Percentiles rank a stretch among this genome's conserved stretches.
Conservation (phyloP, 306 rosid species). For the Cercis canadensis region DNA sequence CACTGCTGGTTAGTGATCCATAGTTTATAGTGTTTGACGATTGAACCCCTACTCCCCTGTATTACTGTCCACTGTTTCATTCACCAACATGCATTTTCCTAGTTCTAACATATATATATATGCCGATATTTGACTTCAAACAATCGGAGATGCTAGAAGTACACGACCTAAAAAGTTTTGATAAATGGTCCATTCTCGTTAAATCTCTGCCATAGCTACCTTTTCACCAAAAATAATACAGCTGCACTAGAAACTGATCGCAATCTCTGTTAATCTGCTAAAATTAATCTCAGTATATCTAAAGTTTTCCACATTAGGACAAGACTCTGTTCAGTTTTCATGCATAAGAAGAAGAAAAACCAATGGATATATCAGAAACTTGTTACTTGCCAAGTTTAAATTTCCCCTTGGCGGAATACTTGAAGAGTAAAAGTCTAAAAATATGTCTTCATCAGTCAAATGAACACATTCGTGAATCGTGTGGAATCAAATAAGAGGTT, state of each 20-base stretch:
- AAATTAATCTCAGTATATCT: no score
- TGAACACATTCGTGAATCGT: neutral
- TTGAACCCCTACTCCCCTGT: neutral
- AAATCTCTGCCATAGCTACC: neutral
- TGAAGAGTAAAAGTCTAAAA: no score
- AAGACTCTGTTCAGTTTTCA: no score
- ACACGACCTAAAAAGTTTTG: no score
- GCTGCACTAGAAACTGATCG: neutral
- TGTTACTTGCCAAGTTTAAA: no score
- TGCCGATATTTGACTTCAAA: slow-evolving; percentile 13
- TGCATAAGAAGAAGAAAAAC: no score
- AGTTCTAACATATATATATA: no score
- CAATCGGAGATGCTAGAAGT: slow-evolving; percentile 17
- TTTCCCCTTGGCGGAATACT: no score
- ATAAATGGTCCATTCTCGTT: neutral
- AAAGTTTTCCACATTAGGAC: no score
- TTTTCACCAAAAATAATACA: no score
- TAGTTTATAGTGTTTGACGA: neutral
- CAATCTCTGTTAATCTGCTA: neutral
- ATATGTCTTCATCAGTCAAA: no score
- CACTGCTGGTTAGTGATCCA: neutral
- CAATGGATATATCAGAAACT: no score
- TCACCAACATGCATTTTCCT: slow-evolving; percentile 5
- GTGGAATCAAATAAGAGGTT: neutral
- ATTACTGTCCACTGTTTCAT: neutral